A percentile compares a stretch with the other conserved stretches of the same genome.
These are phyloP conservation scores for Naganishia vaughanmartiniae DNA, from an alignment of 768 basidiomycete genomes.

Conservation along the genomic window DNA sequence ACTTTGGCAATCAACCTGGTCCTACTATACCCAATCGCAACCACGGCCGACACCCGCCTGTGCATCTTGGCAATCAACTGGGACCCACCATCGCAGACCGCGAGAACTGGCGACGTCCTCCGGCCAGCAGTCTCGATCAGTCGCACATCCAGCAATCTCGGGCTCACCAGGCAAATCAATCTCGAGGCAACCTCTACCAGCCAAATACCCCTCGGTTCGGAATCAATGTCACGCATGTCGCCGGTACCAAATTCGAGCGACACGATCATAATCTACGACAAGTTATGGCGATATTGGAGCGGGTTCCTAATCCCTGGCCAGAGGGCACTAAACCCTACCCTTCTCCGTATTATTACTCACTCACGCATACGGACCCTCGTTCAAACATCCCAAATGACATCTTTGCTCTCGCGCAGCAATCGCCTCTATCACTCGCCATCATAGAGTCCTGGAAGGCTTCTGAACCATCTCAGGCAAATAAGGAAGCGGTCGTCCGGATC, in stretches of 20 bases:
- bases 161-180: neutral
- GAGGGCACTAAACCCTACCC: conserved; percentile 1
- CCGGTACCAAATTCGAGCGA: conserved; percentile 2
- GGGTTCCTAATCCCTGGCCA: conserved; percentile 21
- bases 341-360: conserved; percentile 19
- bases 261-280: neutral
- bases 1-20: neutral
- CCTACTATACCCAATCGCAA: neutral
- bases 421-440: conserved; percentile 7
- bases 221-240: neutral
- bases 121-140: neutral
- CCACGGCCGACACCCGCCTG: neutral
- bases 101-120: conserved; percentile 4
- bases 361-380: conserved; percentile 24
- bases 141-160: neutral
- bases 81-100: neutral
- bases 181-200: neutral
- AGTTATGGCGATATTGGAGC: conserved; percentile 1
- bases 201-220: neutral
- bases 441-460: conserved; percentile 19
- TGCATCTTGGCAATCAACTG: neutral
- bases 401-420: neutral
- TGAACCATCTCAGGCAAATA: conserved; percentile 9
- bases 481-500: conserved; percentile 20
- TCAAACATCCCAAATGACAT: neutral